Percentiles rank a stretch among this genome's conserved stretches.
These are phyloP conservation scores for Phaeoacremonium minimum DNA, from an alignment of 2,329 filamentous ascomycete genomes.

Conservation along the genomic window DNA sequence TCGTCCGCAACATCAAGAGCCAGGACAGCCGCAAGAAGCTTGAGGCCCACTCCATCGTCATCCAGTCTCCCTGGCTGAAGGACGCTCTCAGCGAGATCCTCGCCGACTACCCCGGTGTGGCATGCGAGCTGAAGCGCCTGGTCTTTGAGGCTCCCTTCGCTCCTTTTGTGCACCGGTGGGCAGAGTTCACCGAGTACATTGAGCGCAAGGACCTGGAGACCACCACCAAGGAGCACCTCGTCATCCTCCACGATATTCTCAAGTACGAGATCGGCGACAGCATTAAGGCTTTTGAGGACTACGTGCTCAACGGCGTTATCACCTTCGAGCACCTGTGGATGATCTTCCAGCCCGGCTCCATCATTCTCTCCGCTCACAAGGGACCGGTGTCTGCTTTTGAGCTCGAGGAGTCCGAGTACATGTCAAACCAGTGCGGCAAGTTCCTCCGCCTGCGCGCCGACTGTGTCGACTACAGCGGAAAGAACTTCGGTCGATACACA, in stretches of 20 bases:
- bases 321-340: conserved; percentile 49
- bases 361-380: conserved; percentile 31
- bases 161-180: conserved; percentile 64
- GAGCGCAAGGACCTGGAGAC: conserved; percentile 34
- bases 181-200: conserved; percentile 34
- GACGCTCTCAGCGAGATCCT: conserved; percentile 50
- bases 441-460: conserved; percentile 32
- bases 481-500: conserved; percentile 35
- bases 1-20: conserved; percentile 54
- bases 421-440: conserved; percentile 28
- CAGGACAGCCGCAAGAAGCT: conserved; percentile 57
- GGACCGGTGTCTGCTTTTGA: conserved; percentile 33
- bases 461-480: conserved; percentile 44
- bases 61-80: conserved; percentile 61
- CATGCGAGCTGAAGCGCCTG: conserved; percentile 53
- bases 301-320: conserved; percentile 47
- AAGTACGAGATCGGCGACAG: conserved; percentile 44
- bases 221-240: conserved; percentile 39
- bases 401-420: conserved; percentile 31
- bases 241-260: conserved; percentile 41
- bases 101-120: conserved; percentile 55
- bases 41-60: conserved; percentile 56
- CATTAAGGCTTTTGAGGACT: conserved; percentile 45
- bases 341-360: conserved; percentile 44
- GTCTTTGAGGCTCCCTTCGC: conserved; percentile 58